These are phyloP conservation scores for Euphorbia pulcherrima DNA, from an alignment of 345 rosid genomes.

Conservation along the genomic window DNA sequence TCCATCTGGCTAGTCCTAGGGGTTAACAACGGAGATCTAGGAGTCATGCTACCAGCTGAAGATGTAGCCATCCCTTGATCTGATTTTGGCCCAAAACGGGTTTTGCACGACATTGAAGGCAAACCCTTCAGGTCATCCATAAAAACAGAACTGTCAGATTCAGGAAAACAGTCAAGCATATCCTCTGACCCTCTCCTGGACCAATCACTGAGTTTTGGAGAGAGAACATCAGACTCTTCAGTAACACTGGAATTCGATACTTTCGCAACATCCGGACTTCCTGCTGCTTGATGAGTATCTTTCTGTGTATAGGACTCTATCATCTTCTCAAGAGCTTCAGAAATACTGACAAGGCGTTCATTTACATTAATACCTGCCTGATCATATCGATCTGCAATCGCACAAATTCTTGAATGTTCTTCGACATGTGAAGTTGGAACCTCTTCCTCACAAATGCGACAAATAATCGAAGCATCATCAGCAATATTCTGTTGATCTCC, in stretches of 20 bases:
- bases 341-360: conserved; percentile 77
- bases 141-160: conserved; percentile 65
- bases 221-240: conserved; percentile 80
- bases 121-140: conserved; percentile 93
- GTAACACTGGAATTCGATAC: conserved; percentile 81
- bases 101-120: conserved; percentile 88
- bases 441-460: conserved; percentile 98
- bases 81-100: conserved; percentile 93
- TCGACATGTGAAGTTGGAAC: conserved; percentile 84
- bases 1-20: conserved; percentile 92
- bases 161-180: conserved; percentile 96
- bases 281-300: conserved; percentile 60
- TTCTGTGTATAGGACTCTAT: conserved; percentile 67
- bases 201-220: conserved; percentile 97
- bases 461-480: conserved; percentile 85
- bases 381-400: conserved; percentile 92
- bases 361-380: conserved; percentile 78
- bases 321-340: conserved; percentile 91
- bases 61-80: conserved; percentile 98
- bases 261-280: conserved; percentile 87
- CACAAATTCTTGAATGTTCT: conserved; percentile 94
- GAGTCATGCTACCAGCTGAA: conserved; percentile 98
- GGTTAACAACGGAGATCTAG: conserved; percentile 90
- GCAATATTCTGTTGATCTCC: conserved; percentile 62
- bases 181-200: conserved; percentile 97